Evolutionary conservation across 495 filamentous ascomycete species (phyloP).

Genomic region (Aspergillus affinis): DNA sequence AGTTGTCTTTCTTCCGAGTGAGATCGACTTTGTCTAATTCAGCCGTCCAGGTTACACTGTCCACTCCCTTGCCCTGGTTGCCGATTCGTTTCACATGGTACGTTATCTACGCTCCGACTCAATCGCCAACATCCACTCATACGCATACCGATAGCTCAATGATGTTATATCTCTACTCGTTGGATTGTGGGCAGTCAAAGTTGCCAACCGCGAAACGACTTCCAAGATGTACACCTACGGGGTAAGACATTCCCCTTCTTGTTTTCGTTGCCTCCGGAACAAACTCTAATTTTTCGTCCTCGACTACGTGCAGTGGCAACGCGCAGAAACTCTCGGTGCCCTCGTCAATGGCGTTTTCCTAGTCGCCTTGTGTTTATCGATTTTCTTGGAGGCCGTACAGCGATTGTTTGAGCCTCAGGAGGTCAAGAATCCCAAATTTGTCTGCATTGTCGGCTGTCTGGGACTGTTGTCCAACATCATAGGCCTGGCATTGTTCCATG

Average conservation of each 20-base stretch:
- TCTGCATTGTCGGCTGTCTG: slow-evolving; percentile 81
- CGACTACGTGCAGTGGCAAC: slow-evolving; percentile 68
- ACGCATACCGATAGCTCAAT: slow-evolving; percentile 57
- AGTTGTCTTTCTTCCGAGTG: slow-evolving; percentile 16
- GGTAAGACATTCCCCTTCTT: slow-evolving; percentile 49
- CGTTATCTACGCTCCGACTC: slow-evolving; percentile 13
- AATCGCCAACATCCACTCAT: slow-evolving; percentile 10
- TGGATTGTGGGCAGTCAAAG: slow-evolving; percentile 91
- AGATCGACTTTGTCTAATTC: slow-evolving; percentile 15
- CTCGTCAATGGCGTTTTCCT: slow-evolving; percentile 96
- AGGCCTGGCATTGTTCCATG: slow-evolving; percentile 88
- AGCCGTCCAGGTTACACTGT: slow-evolving; percentile 64
- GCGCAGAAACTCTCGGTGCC: slow-evolving; percentile 95
- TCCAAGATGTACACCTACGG: slow-evolving; percentile 94
- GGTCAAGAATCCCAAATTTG: slow-evolving; percentile 78
- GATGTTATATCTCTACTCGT: slow-evolving; percentile 93
- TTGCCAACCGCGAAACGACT: slow-evolving; percentile 71
- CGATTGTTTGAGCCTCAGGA: slow-evolving; percentile 85
- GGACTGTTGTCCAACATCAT: slow-evolving; percentile 87
- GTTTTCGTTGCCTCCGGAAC: slow-evolving; percentile 1
- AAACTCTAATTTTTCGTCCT: slow-evolving; percentile 16
- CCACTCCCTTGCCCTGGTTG: slow-evolving; percentile 87
- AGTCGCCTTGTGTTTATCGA: slow-evolving; percentile 90
- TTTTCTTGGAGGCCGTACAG: slow-evolving; percentile 90
- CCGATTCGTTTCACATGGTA: slow-evolving; percentile 99